phyloP scores from a whole-genome alignment of 2,329 filamentous ascomycete species.

The Kalaharituber pfeilii region DNA sequence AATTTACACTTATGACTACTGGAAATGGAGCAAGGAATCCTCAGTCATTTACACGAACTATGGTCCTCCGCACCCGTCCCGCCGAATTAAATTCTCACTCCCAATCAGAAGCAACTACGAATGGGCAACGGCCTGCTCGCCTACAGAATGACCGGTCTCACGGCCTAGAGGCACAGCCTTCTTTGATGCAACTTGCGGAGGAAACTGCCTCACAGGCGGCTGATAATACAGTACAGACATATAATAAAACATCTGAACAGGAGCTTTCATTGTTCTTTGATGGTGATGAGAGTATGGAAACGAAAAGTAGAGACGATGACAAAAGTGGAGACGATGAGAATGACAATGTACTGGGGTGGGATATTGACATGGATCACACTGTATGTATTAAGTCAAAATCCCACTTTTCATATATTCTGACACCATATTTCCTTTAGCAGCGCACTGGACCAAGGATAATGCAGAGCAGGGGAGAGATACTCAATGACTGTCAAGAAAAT shows the following conservation, averaged over 20 bases:
- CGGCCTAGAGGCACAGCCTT: too few relatives aligned
- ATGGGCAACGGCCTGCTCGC: neutral
- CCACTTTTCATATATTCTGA: neutral
- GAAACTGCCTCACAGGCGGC: too few relatives aligned
- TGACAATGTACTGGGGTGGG: neutral
- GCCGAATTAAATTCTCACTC: neutral
- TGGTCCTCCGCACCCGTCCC: neutral
- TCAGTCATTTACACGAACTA: neutral
- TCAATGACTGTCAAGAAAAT: neutral
- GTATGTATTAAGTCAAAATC: neutral
- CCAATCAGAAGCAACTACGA: neutral
- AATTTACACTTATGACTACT: slow-evolving; percentile 38
- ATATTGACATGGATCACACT: slow-evolving; percentile 3
- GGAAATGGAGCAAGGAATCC: neutral
- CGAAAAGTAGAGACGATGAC: neutral
- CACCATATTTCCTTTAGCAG: neutral
- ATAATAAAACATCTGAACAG: too few relatives aligned
- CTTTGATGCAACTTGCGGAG: too few relatives aligned
- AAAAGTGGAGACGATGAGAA: neutral
- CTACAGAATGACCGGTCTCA: too few relatives aligned
- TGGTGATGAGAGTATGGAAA: neutral
- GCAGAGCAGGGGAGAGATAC: neutral
- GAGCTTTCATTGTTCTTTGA: neutral
- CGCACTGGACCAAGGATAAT: neutral
- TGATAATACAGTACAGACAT: too few relatives aligned